A percentile compares a stretch with the other conserved stretches of the same genome.
phyloP scores from a whole-genome alignment of 2,329 filamentous ascomycete species.

The Colletotrichum simmondsii region DNA sequence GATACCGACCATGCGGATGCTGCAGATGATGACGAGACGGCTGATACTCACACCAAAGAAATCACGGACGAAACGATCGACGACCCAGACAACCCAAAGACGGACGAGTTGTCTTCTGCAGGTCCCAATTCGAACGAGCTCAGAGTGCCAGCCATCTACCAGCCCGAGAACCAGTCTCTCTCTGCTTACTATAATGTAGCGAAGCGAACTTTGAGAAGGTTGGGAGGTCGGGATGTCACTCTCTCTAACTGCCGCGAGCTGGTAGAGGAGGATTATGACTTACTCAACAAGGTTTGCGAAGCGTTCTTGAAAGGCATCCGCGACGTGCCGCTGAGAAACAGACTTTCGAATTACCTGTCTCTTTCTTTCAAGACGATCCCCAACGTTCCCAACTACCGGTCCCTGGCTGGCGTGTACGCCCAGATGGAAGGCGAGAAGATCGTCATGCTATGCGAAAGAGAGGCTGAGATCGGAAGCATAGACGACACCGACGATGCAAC shows the following conservation, averaged over 20 bases:
- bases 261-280: slow-evolving; percentile 53
- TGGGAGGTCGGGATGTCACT: slow-evolving; percentile 62
- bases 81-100: not conserved
- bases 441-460: slow-evolving; percentile 56
- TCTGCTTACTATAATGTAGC: slow-evolving; percentile 58
- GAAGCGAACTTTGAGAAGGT: slow-evolving; percentile 60
- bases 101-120: not conserved
- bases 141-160: slow-evolving; percentile 48
- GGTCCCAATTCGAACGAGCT: not conserved
- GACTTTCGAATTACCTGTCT: slow-evolving; percentile 59
- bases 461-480: slow-evolving; percentile 46
- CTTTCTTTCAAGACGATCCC: slow-evolving; percentile 49
- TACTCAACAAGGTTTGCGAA: slow-evolving; percentile 62
- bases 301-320: slow-evolving; percentile 66
- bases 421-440: slow-evolving; percentile 68
- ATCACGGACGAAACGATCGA: slow-evolving; percentile 6
- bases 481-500: slow-evolving; percentile 49
- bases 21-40: slow-evolving; percentile 43
- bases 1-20: slow-evolving; percentile 49
- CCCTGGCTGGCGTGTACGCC: slow-evolving; percentile 63
- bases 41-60: slow-evolving; percentile 10
- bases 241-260: slow-evolving; percentile 58
- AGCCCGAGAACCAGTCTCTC: slow-evolving; percentile 53
- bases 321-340: slow-evolving; percentile 56
- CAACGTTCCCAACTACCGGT: slow-evolving; percentile 50